phyloP scores from a whole-genome alignment of 495 filamentous ascomycete species.

The Amphirosellinia nigrospora region DNA sequence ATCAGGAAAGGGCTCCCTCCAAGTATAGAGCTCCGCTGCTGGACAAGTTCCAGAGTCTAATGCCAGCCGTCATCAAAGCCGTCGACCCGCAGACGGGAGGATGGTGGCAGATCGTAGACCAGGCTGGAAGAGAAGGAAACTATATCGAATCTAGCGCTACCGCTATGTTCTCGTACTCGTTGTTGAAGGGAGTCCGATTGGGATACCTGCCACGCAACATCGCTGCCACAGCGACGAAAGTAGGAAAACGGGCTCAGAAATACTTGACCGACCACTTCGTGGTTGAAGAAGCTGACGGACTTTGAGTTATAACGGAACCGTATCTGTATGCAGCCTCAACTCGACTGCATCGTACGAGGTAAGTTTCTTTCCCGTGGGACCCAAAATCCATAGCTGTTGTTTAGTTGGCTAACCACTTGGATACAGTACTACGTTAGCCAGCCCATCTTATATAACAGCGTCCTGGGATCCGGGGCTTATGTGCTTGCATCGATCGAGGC shows the following conservation, averaged over 20 bases:
- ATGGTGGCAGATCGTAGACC: conserved; percentile 66
- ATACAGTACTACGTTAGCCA: conserved; percentile 49
- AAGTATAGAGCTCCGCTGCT: conserved; percentile 24
- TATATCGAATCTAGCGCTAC: conserved; percentile 66
- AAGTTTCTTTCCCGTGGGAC: conserved; percentile 21
- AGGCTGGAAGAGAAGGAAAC: conserved; percentile 53
- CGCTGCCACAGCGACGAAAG: conserved; percentile 31
- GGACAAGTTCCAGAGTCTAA: conserved; percentile 38
- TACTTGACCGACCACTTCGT: conserved; percentile 52
- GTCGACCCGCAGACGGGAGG: conserved; percentile 53
- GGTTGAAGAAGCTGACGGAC: conserved; percentile 48
- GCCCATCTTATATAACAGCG: conserved; percentile 52
- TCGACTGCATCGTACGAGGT: conserved; percentile 55
- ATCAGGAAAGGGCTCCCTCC: conserved; percentile 30
- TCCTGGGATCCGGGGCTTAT: conserved; percentile 51
- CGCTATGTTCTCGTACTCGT: conserved; percentile 65
- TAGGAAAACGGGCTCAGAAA: conserved; percentile 44
- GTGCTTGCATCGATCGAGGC: conserved; percentile 50
- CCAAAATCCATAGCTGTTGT: neutral
- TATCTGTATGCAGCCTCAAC: conserved; percentile 56
- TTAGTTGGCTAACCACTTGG: conserved; percentile 25
- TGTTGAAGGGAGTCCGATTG: conserved; percentile 59
- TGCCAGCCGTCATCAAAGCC: conserved; percentile 37
- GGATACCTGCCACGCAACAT: conserved; percentile 46
- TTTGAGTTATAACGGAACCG: conserved; percentile 52